Conservation (phyloP, 257 asterid species). For the Leonotis leonurus region DNA sequence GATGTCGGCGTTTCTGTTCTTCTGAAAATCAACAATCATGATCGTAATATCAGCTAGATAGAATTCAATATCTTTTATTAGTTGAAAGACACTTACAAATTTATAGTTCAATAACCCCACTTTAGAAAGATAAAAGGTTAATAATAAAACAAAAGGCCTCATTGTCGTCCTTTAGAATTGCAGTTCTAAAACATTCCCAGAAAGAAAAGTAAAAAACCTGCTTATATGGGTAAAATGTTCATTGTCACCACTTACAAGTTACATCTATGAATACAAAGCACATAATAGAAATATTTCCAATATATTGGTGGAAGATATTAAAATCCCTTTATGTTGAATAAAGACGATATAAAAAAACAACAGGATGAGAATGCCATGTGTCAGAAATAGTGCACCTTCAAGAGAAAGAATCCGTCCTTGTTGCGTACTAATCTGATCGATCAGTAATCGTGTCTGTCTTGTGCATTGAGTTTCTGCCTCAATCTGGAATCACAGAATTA, state of each 20-base stretch:
- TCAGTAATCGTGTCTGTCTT: slow-evolving; percentile 66
- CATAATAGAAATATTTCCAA: background rate
- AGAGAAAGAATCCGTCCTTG: slow-evolving; percentile 66
- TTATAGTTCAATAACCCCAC: background rate
- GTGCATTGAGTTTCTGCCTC: slow-evolving; percentile 89
- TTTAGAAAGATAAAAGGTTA: slow-evolving; percentile 1
- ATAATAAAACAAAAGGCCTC: background rate
- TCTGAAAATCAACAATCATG: slow-evolving; percentile 50
- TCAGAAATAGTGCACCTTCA: slow-evolving; percentile 51
- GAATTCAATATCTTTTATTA: background rate
- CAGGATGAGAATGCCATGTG: background rate
- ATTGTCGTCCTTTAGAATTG: background rate
- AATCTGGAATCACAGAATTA: slow-evolving; percentile 41
- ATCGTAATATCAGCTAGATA: slow-evolving; percentile 9
- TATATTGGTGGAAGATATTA: background rate
- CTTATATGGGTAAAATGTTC: background rate
- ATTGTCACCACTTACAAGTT: background rate
- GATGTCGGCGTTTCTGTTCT: slow-evolving; percentile 53
- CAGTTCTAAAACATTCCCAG: background rate
- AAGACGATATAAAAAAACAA: background rate
- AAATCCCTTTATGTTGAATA: slow-evolving; percentile 3
- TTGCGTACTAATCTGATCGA: slow-evolving; percentile 83
- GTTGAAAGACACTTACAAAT: slow-evolving; percentile 9
- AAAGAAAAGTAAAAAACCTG: background rate
- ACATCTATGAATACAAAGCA: background rate